These are phyloP conservation scores for Helicocarpus griseus DNA, from an alignment of 2,329 filamentous ascomycete genomes.

Conservation along the genomic window DNA sequence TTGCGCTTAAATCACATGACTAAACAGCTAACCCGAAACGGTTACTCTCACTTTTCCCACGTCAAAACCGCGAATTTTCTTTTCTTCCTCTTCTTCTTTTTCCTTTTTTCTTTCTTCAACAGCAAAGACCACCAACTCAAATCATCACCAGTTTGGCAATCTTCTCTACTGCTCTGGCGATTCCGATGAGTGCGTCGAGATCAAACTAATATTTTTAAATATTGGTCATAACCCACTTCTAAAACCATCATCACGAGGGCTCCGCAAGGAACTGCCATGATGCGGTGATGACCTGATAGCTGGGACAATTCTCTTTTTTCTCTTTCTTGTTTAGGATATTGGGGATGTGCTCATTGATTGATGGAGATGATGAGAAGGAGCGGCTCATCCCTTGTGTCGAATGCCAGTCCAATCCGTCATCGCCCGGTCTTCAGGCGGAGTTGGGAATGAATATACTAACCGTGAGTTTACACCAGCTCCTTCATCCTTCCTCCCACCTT, in stretches of 20 bases:
- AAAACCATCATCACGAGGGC: constrained; percentile 72
- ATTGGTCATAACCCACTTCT: constrained; percentile 48
- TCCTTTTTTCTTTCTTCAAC: constrained; percentile 33
- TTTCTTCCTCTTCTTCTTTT: constrained; percentile 15
- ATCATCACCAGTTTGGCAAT: constrained; percentile 54
- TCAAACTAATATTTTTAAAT: constrained; percentile 22
- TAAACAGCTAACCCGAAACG: neutral
- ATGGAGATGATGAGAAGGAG: too few species aligned
- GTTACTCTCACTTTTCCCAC: neutral
- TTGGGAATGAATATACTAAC: neutral
- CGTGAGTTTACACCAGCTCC: neutral
- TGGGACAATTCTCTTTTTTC: constrained; percentile 25
- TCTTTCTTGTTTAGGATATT: neutral
- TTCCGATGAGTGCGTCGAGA: constrained; percentile 66
- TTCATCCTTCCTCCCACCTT: constrained; percentile 2
- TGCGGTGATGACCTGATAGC: constrained; percentile 39
- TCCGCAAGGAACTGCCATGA: constrained; percentile 29
- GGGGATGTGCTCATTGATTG: neutral
- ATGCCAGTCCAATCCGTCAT: too few species aligned
- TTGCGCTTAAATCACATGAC: constrained; percentile 1
- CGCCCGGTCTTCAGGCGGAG: too few species aligned
- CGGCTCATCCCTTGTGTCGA: too few species aligned
- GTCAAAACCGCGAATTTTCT: constrained; percentile 7
- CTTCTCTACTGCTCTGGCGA: constrained; percentile 53
- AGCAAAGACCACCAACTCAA: constrained; percentile 64